Base-by-base conservation (phyloP, 345 rosid genomes). In the Acer negundo region DNA sequence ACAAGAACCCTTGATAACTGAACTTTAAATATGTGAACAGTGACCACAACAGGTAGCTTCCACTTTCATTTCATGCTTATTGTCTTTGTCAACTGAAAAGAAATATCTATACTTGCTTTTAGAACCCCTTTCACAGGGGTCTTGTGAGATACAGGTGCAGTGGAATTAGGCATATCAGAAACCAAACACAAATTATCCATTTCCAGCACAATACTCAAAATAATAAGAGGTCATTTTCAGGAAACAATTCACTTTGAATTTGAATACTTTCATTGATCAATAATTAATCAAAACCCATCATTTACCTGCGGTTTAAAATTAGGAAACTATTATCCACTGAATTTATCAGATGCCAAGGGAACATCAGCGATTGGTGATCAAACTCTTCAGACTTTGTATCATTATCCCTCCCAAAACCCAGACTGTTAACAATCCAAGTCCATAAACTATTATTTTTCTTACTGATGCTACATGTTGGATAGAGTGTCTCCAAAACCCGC, bases 281-380 rank as follows among this genome's bases (percentile, higher is more conserved):
- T 17, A 65, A 74, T 2, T 35, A 65, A 61, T 2, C 8, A 42
- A 73, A 38, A 44, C 0, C 16, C 44, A 73, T 19, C 71, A 6
- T 77, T 76, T 86, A 96, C 98, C 97, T 89, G 76, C 83, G 90
- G 82, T 77, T 87, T 64, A 85, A 76, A 77, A 94, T 83, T 69
- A 92, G 73, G 66, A 90, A 75, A 77, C 67, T 80, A 79, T 86
- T 73, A 74, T 87, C 88, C 46, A 6, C 86, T 17, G 82, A 85
- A 72, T 89, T 92, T 75, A 92, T 79, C 69, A 96, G 79, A 86
- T 96, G 98, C 99, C 99, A 96, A 62, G 99, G 99, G 82, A 88
- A 94, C 75, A 74, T 72, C 66, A 92, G 75, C 10, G 85, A 65
- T 55, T 59, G 87, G 64, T 87, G 65, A 69, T 88, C 89, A 71